Evolutionary conservation across 306 rosid genomes (phyloP).

Genomic region (Carpinus fangiana): DNA sequence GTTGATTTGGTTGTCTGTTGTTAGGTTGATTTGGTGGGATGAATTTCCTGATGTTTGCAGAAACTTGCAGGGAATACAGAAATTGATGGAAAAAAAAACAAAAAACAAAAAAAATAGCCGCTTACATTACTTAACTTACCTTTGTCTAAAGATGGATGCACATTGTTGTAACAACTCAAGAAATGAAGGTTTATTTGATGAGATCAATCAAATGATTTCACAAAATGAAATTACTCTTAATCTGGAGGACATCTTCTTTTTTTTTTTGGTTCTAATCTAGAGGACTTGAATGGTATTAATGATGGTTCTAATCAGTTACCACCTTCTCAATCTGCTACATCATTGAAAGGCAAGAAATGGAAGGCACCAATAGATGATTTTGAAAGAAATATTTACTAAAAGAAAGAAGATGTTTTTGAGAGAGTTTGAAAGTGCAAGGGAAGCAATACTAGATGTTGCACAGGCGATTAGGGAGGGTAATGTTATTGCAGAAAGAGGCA

Average conservation of each 20-base stretch:
- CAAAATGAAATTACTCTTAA: constrained; percentile 17
- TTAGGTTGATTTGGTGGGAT: no score
- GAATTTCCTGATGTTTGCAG: no score
- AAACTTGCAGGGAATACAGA: no score
- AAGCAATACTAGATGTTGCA: constrained; percentile 29
- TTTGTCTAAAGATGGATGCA: neutral
- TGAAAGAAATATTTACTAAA: neutral
- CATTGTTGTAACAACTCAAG: neutral
- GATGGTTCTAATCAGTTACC: constrained; percentile 17
- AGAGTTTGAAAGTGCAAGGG: constrained; percentile 20
- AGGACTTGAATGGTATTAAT: constrained; percentile 16
- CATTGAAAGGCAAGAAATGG: constrained; percentile 17
- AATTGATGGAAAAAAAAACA: no score
- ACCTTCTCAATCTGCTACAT: constrained; percentile 23
- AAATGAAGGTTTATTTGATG: constrained; percentile 5
- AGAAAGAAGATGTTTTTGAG: neutral
- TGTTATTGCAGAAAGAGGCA: constrained; percentile 10
- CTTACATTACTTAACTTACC: no score
- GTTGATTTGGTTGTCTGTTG: no score
- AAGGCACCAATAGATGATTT: neutral
- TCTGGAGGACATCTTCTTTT: neutral
- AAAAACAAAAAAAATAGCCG: no score
- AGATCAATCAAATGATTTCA: constrained; percentile 5
- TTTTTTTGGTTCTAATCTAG: no score
- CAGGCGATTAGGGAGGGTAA: constrained; percentile 34